Percentiles rank a stretch among this genome's conserved stretches.
phyloP scores from a whole-genome alignment of 306 rosid genomes.

The Quercus glauca region DNA sequence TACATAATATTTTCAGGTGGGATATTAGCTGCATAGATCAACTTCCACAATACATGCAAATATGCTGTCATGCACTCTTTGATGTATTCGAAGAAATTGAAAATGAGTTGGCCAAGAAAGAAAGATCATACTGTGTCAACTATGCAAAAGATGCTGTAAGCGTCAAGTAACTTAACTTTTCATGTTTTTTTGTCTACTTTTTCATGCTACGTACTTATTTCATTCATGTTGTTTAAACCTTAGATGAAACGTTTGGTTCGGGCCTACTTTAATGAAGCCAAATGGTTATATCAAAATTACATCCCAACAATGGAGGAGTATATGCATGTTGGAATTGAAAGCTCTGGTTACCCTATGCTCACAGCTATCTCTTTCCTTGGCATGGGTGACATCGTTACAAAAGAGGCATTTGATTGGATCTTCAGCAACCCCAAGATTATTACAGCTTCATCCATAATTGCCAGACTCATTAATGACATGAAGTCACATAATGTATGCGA shows the following conservation, averaged over 20 bases:
- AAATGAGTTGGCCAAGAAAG: slow-evolving; percentile 19
- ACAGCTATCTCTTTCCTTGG: slow-evolving; percentile 3
- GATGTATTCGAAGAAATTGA: slow-evolving; percentile 26
- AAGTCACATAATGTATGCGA: slow-evolving; percentile 31
- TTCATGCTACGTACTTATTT: no score
- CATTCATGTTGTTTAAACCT: no score
- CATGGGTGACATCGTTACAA: slow-evolving; percentile 16
- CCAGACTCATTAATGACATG: slow-evolving; percentile 29
- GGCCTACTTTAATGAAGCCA: slow-evolving; percentile 27
- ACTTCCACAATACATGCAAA: slow-evolving; percentile 14
- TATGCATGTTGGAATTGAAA: slow-evolving; percentile 3
- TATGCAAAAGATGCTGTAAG: slow-evolving; percentile 29
- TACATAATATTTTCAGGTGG: not conserved
- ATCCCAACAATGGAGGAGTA: slow-evolving; percentile 40
- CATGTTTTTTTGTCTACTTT: no score
- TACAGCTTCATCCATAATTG: slow-evolving; percentile 10
- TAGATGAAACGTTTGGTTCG: slow-evolving; percentile 11
- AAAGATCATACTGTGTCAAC: not conserved
- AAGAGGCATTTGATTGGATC: slow-evolving; percentile 37
- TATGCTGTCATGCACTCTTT: not conserved
- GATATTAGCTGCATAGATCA: not conserved
- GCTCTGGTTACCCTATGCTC: not conserved
- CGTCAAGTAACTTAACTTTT: not conserved
- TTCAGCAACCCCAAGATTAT: slow-evolving; percentile 23
- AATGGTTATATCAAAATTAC: slow-evolving; percentile 28